Conservation (phyloP, 2,329 filamentous ascomycete genomes). For the Penicillium olsonii region DNA sequence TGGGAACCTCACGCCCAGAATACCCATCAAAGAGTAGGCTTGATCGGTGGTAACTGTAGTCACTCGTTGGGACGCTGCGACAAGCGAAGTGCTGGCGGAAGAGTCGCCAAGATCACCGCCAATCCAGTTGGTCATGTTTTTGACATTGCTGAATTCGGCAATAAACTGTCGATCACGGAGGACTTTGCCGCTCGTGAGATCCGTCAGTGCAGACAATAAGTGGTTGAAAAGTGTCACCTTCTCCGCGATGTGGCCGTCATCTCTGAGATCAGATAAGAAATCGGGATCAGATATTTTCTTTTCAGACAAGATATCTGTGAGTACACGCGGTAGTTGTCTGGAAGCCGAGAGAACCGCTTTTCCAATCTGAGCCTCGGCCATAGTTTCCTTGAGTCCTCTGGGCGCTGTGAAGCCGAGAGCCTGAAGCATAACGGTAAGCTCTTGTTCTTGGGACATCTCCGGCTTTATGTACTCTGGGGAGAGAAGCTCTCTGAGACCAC, state of each 20-base stretch:
- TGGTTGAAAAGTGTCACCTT: background rate
- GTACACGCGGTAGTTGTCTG: background rate
- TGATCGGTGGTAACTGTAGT: conserved; percentile 18
- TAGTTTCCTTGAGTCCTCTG: background rate
- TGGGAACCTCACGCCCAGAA: conserved; percentile 19
- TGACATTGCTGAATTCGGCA: background rate
- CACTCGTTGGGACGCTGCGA: conserved; percentile 11
- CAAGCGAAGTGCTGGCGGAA: conserved; percentile 14
- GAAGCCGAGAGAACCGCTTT: background rate
- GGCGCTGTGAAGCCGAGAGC: background rate
- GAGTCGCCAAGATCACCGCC: background rate
- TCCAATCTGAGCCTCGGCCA: background rate
- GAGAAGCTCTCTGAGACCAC: background rate
- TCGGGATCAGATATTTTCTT: background rate
- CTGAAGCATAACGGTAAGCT: background rate
- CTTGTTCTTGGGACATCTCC: background rate
- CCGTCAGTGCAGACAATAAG: background rate
- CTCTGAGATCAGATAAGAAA: background rate
- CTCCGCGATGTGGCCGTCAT: background rate
- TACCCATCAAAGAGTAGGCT: conserved; percentile 23
- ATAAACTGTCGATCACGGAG: background rate
- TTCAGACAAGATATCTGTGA: background rate
- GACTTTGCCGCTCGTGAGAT: background rate
- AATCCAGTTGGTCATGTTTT: conserved; percentile 1
- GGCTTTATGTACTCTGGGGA: background rate